A percentile compares a stretch with the other conserved stretches of the same genome.
Conservation (phyloP, 2,329 filamentous ascomycete genomes). For the Polytolypa hystricis region DNA sequence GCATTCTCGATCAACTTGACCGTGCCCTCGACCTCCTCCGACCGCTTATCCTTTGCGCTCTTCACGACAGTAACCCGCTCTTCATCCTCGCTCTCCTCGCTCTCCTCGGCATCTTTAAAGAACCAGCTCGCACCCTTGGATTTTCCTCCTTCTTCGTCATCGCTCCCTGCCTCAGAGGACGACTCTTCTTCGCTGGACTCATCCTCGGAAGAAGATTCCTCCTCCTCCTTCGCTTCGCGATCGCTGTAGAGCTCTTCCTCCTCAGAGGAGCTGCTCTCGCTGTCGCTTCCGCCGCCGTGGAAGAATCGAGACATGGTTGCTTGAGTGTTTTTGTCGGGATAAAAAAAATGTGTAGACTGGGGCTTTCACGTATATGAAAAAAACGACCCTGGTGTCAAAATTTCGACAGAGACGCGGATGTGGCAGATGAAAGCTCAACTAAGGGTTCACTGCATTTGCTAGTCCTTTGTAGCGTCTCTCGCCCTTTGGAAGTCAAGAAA, state of each 20-base stretch:
- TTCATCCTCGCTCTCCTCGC: constrained; percentile 73
- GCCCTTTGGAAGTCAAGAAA: not conserved
- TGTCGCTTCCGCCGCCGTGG: constrained; percentile 89
- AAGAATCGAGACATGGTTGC: constrained; percentile 91
- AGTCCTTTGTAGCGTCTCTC: too few species aligned
- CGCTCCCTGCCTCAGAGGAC: constrained; percentile 44
- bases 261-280: constrained; percentile 82
- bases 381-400: constrained; percentile 16
- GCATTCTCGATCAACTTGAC: constrained; percentile 92
- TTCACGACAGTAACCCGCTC: constrained; percentile 80
- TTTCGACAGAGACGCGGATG: not conserved
- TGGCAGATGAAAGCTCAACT: too few species aligned
- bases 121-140: constrained; percentile 69
- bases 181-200: constrained; percentile 45
- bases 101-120: constrained; percentile 67
- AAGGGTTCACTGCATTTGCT: not conserved
- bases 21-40: constrained; percentile 83
- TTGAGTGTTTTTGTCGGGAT: not conserved
- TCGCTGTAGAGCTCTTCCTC: constrained; percentile 90
- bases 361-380: constrained; percentile 19
- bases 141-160: constrained; percentile 45
- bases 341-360: constrained; percentile 17
- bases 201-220: constrained; percentile 42
- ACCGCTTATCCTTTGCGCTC: constrained; percentile 95
- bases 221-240: constrained; percentile 49